Base-by-base conservation (phyloP, 2,329 filamentous ascomycete genomes). In the Scytalidium lignicola region DNA sequence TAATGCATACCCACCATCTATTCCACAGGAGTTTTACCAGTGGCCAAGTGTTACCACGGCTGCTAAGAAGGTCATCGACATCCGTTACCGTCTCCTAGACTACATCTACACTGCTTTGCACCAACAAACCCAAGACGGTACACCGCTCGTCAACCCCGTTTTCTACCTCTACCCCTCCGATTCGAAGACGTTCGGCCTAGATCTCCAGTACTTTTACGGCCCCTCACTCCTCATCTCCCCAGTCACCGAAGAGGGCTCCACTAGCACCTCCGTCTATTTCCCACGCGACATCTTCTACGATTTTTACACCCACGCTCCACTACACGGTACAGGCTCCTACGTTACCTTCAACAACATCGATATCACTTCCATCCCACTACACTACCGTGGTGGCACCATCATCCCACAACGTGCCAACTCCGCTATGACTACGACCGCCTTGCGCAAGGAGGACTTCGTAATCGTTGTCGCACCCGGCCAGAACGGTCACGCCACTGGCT, bases 81-180 rank as follows among this genome's bases (percentile, higher is more conserved):
- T 83, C 43, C 78, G 88, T n/a, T 91, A 91, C 69, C 75, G 79
- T 26, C 72, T 91, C n/a, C 73, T 91, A 12, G 87, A 90, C 60
- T 91, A 91, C 68, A 74, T 88, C 51, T 91, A 92, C 72, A 90
- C 87, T 1, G 80, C 82, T 0, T 73, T 90, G 57, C 72, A 83
- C 62, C 49, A 51, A 67, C 79, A 88, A 63, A 76, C 74, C 23
- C 60, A 71, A 17, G 75, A 77, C 41, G 88, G 88, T 28, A 76
- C 74, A 1, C 86, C 88, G 0, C 71, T 83, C 54, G 70, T 90
- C 48, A 82, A 81, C 57, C 87, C 88, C 0, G 66, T 90, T 49
- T 89, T 86, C 68, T 92, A 83, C 70, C 62, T 80, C 22, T 91
- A 90, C 62, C 86, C 75, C 2, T 37, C 64, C 17, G 76, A 79